Evolutionary conservation across 73 alveolate genomes (phyloP).

Genomic region (Symbiodinium pilosum): DNA sequence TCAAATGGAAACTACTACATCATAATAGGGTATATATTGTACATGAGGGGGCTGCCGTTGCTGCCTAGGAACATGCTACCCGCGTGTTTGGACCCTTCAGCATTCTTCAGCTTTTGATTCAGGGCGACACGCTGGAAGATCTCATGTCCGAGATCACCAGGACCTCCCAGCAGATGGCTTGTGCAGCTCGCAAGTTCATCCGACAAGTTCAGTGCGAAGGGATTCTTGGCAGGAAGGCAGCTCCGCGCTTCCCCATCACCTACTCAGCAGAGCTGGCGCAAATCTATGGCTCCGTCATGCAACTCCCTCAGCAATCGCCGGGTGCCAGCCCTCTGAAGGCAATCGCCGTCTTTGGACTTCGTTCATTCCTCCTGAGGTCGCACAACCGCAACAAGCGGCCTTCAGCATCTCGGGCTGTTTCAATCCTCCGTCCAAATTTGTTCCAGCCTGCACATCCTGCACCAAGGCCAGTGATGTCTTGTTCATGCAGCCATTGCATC

Average conservation of each 20-base stretch:
- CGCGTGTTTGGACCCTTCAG: too few relatives aligned
- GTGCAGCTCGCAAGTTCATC: too few relatives aligned
- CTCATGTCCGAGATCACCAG: conserved; percentile 8
- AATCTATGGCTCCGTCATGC: conserved; percentile 17
- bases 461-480: not conserved
- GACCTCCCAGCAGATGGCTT: not conserved
- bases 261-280: conserved; percentile 22
- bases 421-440: not conserved
- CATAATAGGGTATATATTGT: not conserved
- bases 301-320: not conserved
- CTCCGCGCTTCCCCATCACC: conserved; percentile 36
- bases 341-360: not conserved
- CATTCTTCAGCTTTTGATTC: not conserved
- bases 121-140: conserved; percentile 2
- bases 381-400: conserved; percentile 89
- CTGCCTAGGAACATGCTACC: too few relatives aligned
- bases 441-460: not conserved
- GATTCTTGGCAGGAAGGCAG: conserved; percentile 23
- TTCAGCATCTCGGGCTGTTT: not conserved
- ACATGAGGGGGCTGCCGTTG: too few relatives aligned
- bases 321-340: not conserved
- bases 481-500: conserved; percentile 13
- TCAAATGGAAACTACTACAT: not conserved
- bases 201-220: not conserved
- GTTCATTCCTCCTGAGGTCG: not conserved